Evolutionary conservation across 345 rosid species (phyloP).

Genomic region (Camelina laxa): DNA sequence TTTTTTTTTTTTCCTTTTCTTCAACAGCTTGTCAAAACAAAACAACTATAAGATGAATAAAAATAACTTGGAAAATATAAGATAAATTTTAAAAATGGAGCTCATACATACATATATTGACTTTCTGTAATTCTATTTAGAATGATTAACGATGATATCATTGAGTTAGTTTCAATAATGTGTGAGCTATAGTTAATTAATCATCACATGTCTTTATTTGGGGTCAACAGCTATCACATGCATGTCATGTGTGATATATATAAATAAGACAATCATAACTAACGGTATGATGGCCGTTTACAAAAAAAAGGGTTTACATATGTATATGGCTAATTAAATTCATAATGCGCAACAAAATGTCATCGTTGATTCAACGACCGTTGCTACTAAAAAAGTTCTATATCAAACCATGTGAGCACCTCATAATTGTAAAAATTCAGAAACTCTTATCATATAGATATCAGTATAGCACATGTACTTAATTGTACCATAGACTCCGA

Average conservation of each 20-base stretch:
- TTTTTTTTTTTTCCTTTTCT: no score
- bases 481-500: constrained; percentile 29
- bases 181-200: constrained; percentile 22
- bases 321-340: not conserved
- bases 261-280: no score
- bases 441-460: constrained; percentile 20
- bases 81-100: not conserved
- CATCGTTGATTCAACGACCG: constrained; percentile 21
- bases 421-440: constrained; percentile 31
- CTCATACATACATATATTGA: constrained; percentile 21
- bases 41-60: no score
- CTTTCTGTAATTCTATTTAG: constrained; percentile 19
- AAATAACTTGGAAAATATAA: not conserved
- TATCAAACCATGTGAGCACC: constrained; percentile 25
- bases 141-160: constrained; percentile 34
- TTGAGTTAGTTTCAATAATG: constrained; percentile 35
- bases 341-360: not conserved
- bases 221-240: constrained; percentile 36
- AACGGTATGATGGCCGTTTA: not conserved
- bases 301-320: not conserved
- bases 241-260: constrained; percentile 28
- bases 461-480: constrained; percentile 40
- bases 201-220: constrained; percentile 32
- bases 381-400: constrained; percentile 21
- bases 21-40: no score